Conservation (phyloP, 2,329 filamentous ascomycete genomes). For the Paramyrothecium roridum region DNA sequence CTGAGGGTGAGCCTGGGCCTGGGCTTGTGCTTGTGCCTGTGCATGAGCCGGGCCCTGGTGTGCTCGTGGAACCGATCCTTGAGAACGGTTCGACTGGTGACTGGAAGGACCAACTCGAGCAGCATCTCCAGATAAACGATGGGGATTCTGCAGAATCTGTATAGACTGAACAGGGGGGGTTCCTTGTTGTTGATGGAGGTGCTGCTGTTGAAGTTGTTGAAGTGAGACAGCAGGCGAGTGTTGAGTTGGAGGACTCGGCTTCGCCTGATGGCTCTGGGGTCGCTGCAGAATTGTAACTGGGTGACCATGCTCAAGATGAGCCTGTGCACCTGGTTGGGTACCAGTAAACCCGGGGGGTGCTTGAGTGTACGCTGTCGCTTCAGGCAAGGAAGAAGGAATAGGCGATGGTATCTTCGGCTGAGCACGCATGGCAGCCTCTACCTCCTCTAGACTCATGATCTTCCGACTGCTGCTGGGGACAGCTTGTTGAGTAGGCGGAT, state of each 20-base stretch:
- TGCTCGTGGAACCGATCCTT: slow-evolving; percentile 42
- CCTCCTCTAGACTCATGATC: slow-evolving; percentile 94
- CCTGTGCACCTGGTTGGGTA: slow-evolving; percentile 26
- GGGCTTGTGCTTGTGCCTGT: slow-evolving; percentile 14
- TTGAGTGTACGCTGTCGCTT: slow-evolving; percentile 24
- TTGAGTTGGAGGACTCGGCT: slow-evolving; percentile 33
- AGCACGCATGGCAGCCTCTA: slow-evolving; percentile 86
- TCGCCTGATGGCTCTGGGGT: slow-evolving; percentile 39
- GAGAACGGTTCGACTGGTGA: slow-evolving; percentile 41
- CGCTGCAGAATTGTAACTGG: slow-evolving; percentile 55
- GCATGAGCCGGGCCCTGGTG: slow-evolving; percentile 24
- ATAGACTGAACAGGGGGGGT: slow-evolving; percentile 9
- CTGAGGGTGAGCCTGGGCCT: slow-evolving; percentile 31
- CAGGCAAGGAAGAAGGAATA: slow-evolving; percentile 23
- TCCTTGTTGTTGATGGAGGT: background rate
- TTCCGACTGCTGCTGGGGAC: slow-evolving; percentile 53
- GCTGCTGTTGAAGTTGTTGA: slow-evolving; percentile 16
- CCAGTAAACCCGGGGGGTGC: slow-evolving; percentile 16
- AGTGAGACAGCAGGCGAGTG: slow-evolving; percentile 13
- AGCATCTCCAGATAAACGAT: slow-evolving; percentile 54
- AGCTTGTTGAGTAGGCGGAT: slow-evolving; percentile 15
- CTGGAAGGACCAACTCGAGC: slow-evolving; percentile 27
- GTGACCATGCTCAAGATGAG: slow-evolving; percentile 37
- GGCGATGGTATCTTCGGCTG: slow-evolving; percentile 53
- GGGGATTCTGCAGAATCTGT: slow-evolving; percentile 71